These are phyloP conservation scores for Epicoccum sorghinum DNA, from an alignment of 2,329 filamentous ascomycete genomes.

Conservation along the genomic window DNA sequence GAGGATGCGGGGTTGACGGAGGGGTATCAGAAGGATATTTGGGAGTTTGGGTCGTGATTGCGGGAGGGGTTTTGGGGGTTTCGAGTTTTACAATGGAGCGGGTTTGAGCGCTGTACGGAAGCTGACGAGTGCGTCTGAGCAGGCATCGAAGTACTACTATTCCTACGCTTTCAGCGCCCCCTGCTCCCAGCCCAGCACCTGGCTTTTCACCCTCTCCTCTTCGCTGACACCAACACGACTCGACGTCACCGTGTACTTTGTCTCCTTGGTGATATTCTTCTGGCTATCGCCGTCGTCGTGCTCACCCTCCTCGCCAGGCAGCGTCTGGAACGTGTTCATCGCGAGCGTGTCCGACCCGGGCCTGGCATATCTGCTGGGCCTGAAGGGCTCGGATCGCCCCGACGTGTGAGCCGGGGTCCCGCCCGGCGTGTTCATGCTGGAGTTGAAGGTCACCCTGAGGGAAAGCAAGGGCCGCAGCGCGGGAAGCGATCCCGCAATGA, in stretches of 20 bases:
- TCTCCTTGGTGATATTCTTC: constrained; percentile 51
- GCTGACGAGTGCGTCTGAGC: no score
- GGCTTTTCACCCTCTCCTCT: not conserved
- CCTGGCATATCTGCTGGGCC: not conserved
- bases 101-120: no score
- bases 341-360: constrained; percentile 14
- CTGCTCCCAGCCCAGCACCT: constrained; percentile 9
- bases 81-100: no score
- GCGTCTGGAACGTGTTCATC: constrained; percentile 25
- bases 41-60: constrained; percentile 57
- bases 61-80: no score
- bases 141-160: no score
- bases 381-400: constrained; percentile 17
- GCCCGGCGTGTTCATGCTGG: constrained; percentile 22
- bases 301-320: constrained; percentile 20
- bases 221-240: not conserved
- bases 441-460: constrained; percentile 20
- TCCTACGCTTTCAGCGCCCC: not conserved
- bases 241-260: constrained; percentile 25
- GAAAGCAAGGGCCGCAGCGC: constrained; percentile 53
- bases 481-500: constrained; percentile 54
- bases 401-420: constrained; percentile 27
- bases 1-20: constrained; percentile 81
- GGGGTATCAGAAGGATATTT: constrained; percentile 82
- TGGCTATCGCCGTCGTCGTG: constrained; percentile 34